phyloP scores from a whole-genome alignment of 208 protist species.

The Sergeia podlipaevii region DNA sequence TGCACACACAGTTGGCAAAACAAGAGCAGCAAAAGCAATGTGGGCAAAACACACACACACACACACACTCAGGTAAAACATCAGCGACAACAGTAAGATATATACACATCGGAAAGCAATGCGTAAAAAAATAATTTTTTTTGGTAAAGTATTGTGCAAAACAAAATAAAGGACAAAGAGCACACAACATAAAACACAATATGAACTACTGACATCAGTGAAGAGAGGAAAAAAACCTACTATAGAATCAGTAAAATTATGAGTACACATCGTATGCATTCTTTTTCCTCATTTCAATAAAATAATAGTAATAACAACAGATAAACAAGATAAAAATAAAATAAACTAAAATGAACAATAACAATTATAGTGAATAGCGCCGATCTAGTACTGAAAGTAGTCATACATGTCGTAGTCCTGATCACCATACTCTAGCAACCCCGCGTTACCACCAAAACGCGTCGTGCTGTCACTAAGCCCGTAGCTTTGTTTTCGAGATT shows the following conservation, averaged over 20 bases:
- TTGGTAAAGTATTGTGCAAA: neutral
- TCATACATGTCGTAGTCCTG: too few relatives aligned
- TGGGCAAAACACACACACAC: neutral
- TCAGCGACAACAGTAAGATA: too few relatives aligned
- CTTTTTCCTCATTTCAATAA: too few relatives aligned
- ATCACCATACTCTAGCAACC: too few relatives aligned
- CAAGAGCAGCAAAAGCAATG: neutral
- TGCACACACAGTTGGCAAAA: neutral
- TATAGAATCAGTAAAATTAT: conserved; percentile 6
- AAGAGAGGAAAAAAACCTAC: neutral
- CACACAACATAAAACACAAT: conserved; percentile 2
- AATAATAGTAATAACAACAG: neutral
- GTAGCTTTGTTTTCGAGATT: too few relatives aligned
- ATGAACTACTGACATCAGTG: neutral
- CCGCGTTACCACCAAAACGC: too few relatives aligned
- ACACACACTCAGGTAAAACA: too few relatives aligned
- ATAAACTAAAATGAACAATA: neutral
- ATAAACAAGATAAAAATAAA: neutral
- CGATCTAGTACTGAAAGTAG: too few relatives aligned
- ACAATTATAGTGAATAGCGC: neutral
- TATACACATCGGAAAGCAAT: too few relatives aligned
- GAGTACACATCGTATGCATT: too few relatives aligned
- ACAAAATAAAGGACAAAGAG: conserved; percentile 9
- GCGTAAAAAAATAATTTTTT: neutral
- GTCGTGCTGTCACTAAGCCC: too few relatives aligned